These are phyloP conservation scores for Trichoderma afroharzianum DNA, from an alignment of 2,329 filamentous ascomycete species.

Conservation along the genomic window DNA sequence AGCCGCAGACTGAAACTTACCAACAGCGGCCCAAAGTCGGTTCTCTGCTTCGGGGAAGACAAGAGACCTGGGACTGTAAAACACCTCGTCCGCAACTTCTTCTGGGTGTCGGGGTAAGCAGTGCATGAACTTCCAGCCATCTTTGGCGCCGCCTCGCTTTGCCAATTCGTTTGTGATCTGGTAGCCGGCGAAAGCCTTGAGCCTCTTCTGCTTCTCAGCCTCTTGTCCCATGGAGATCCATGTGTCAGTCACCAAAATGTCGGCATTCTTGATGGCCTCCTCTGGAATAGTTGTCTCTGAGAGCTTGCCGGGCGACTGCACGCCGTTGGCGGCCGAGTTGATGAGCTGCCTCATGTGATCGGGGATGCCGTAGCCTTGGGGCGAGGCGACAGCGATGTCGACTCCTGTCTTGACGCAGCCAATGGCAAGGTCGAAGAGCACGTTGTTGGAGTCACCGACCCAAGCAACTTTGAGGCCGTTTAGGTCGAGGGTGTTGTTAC, in stretches of 20 bases:
- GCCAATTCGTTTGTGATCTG: slow-evolving; percentile 88
- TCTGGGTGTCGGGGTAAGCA: slow-evolving; percentile 88
- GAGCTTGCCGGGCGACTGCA: slow-evolving; percentile 61
- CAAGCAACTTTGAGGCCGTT: slow-evolving; percentile 88
- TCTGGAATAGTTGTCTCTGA: slow-evolving; percentile 75
- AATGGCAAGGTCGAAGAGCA: slow-evolving; percentile 89
- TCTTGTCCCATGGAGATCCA: slow-evolving; percentile 99
- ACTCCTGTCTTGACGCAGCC: slow-evolving; percentile 84
- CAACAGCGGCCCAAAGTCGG: slow-evolving; percentile 82
- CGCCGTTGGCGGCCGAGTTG: slow-evolving; percentile 53
- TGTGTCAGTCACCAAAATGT: slow-evolving; percentile 92
- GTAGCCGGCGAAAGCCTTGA: slow-evolving; percentile 83
- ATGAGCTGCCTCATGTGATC: slow-evolving; percentile 71
- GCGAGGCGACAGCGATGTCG: slow-evolving; percentile 82
- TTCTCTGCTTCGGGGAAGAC: slow-evolving; percentile 97
- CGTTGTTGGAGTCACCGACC: slow-evolving; percentile 96
- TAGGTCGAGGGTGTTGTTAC: slow-evolving; percentile 56
- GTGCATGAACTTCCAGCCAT: slow-evolving; percentile 97
- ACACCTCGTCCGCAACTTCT: slow-evolving; percentile 92
- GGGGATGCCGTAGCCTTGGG: slow-evolving; percentile 79
- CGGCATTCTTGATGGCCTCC: slow-evolving; percentile 78
- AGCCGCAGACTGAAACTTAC: slow-evolving; percentile 42
- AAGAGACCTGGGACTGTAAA: slow-evolving; percentile 79
- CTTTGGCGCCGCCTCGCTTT: slow-evolving; percentile 77
- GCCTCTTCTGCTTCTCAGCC: slow-evolving; percentile 69